A percentile compares a stretch with the other conserved stretches of the same genome.
These are phyloP conservation scores for Camelina neglecta DNA, from an alignment of 345 rosid genomes.

Conservation along the genomic window DNA sequence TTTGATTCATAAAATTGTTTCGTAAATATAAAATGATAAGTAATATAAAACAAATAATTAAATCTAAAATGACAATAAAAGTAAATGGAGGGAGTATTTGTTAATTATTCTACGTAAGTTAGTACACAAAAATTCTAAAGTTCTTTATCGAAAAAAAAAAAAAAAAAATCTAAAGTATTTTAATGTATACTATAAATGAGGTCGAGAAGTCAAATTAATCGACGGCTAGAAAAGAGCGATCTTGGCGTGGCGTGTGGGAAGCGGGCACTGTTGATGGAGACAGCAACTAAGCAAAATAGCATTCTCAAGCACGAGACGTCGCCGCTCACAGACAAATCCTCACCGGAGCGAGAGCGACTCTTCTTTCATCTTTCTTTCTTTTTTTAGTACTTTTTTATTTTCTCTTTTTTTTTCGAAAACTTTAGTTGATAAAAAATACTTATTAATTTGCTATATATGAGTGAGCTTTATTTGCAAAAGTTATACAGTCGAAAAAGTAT, in stretches of 20 bases:
- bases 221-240: constrained; percentile 36
- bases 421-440: not conserved
- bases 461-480: too few species aligned
- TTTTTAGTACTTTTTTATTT: not conserved
- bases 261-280: constrained; percentile 34
- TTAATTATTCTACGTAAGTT: too few species aligned
- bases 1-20: too few species aligned
- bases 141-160: too few species aligned
- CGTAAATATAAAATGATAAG: too few species aligned
- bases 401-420: not conserved
- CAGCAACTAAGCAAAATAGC: constrained; percentile 4
- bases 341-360: constrained; percentile 37
- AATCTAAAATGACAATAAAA: too few species aligned
- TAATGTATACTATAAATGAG: not conserved
- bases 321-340: constrained; percentile 36
- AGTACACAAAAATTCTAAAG: too few species aligned
- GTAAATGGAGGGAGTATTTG: too few species aligned
- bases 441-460: too few species aligned
- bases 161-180: not conserved
- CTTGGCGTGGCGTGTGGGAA: constrained; percentile 45
- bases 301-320: constrained; percentile 38
- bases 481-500: too few species aligned
- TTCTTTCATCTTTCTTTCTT: constrained; percentile 1
- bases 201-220: constrained; percentile 34
- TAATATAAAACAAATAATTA: too few species aligned